Evolutionary conservation across 2,329 filamentous ascomycete genomes (phyloP).

Genomic region (Curvularia verruculosa): DNA sequence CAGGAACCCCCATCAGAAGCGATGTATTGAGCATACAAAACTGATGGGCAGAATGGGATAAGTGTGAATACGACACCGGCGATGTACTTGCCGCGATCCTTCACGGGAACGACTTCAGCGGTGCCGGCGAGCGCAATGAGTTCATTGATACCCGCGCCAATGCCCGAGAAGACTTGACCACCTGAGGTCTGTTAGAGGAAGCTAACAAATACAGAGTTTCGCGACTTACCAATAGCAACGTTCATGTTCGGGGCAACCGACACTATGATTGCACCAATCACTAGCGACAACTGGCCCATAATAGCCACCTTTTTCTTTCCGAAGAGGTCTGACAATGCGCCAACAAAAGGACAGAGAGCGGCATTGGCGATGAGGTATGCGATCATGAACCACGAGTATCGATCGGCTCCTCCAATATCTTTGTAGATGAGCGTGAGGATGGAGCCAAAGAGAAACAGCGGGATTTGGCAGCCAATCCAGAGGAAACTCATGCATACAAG

Average conservation of each 20-base stretch:
- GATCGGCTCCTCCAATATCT: slow-evolving; percentile 65
- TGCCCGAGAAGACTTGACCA: slow-evolving; percentile 61
- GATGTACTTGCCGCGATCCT: slow-evolving; percentile 68
- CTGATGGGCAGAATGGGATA: slow-evolving; percentile 66
- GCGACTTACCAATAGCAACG: slow-evolving; percentile 34
- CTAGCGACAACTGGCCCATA: slow-evolving; percentile 41
- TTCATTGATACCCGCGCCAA: slow-evolving; percentile 71
- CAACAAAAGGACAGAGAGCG: slow-evolving; percentile 68
- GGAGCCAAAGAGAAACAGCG: slow-evolving; percentile 56
- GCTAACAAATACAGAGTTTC: not conserved
- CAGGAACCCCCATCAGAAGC: slow-evolving; percentile 54
- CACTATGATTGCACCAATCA: slow-evolving; percentile 45
- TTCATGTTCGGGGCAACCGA: slow-evolving; percentile 41
- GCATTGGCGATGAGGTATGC: slow-evolving; percentile 63
- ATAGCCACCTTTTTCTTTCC: slow-evolving; percentile 45
- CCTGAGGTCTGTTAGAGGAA: slow-evolving; percentile 19
- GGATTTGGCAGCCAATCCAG: slow-evolving; percentile 67
- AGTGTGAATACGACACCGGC: slow-evolving; percentile 66
- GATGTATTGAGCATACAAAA: slow-evolving; percentile 66
- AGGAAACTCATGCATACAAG: slow-evolving; percentile 65
- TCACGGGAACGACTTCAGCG: slow-evolving; percentile 69
- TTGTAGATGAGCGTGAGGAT: slow-evolving; percentile 60
- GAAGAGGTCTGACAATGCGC: slow-evolving; percentile 49
- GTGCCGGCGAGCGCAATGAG: slow-evolving; percentile 71
- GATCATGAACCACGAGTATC: slow-evolving; percentile 63